Evolutionary conservation across 768 basidiomycete species (phyloP), one percentile per base, ranked within the genome.

Genomic region (Hygrophoropsis aurantiaca): DNA sequence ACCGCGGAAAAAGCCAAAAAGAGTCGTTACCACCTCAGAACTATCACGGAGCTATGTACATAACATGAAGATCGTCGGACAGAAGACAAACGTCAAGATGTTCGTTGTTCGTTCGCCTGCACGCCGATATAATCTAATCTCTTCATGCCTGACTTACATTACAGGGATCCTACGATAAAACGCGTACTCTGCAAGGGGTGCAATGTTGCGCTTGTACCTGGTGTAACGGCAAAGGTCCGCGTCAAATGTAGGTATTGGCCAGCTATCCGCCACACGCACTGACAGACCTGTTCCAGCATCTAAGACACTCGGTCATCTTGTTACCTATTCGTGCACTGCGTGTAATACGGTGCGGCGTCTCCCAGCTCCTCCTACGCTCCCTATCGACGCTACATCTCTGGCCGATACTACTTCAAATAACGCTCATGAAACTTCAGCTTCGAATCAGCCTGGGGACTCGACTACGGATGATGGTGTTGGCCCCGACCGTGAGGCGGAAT

Each of bases 161-260:
- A 36, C 53, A 92, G 91, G 56, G 91, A 94, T 60, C 90, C 91
- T 0, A 70, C 78, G 1, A 75, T 94, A n/a, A 94, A 94, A 61
- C 83, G 91, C 10, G 80, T 84, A 2, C 56, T 92, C 6, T 94
- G 91, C 67, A 81, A 78, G 60, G 71, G 72, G 2, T 94, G 91
- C 58, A 73, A 78, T 46, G 61, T 71, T 0, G 73, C 84, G 7
- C 71, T 93, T 4, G 55, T 91, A 1, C 84, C 89, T 0, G 91
- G 91, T 11, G 52, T 77, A 1, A 84, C 86, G 1, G 78, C 80
- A 0, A 73, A 71, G 1, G 76, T 89, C 19, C 81, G 90, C 3
- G 65, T 87, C 7, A 81, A 81, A 67, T 65, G 91, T 87, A 46
- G 23, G 81, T 50, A 19, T 20, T 16, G 7, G n/a, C 18, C 56